Percentiles rank a stretch among this genome's conserved stretches.
These are phyloP conservation scores for Zymoseptoria pseudotritici DNA, from an alignment of 2,329 filamentous ascomycete genomes.

Conservation along the genomic window DNA sequence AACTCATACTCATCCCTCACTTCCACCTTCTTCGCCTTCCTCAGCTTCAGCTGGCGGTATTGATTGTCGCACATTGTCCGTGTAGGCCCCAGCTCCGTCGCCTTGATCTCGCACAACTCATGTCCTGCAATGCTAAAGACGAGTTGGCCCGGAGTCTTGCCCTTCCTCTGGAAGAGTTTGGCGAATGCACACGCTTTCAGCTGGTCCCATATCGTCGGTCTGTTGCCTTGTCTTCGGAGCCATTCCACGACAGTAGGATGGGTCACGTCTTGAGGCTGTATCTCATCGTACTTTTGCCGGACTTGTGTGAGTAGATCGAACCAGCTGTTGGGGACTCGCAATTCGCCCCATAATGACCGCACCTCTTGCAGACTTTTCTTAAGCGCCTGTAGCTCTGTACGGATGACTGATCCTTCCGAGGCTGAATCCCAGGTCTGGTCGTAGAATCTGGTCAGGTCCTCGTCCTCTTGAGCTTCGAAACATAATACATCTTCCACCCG, in stretches of 20 bases:
- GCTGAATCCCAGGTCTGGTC: slow-evolving; percentile 1
- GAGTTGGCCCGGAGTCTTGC: slow-evolving; percentile 19
- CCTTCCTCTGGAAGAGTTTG: slow-evolving; percentile 16
- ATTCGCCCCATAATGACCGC: not conserved
- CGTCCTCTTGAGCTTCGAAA: not conserved
- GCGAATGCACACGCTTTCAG: slow-evolving; percentile 41
- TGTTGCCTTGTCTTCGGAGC: slow-evolving; percentile 11
- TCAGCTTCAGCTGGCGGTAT: slow-evolving; percentile 28
- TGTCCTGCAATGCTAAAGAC: slow-evolving; percentile 35
- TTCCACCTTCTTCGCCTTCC: slow-evolving; percentile 17
- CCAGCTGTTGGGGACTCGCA: slow-evolving; percentile 1
- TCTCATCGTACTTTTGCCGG: slow-evolving; percentile 10
- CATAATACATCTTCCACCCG: slow-evolving; percentile 9
- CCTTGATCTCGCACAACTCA: slow-evolving; percentile 35
- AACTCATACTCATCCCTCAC: not conserved
- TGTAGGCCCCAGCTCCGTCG: slow-evolving; percentile 1
- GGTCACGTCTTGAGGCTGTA: slow-evolving; percentile 11
- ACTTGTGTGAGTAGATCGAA: not conserved
- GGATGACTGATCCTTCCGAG: not conserved
- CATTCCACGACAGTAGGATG: slow-evolving; percentile 15
- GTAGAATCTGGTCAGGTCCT: slow-evolving; percentile 6
- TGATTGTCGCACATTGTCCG: slow-evolving; percentile 17
- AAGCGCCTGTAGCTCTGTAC: slow-evolving; percentile 8
- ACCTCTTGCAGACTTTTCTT: slow-evolving; percentile 2
- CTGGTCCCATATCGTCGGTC: slow-evolving; percentile 34